These are phyloP conservation scores for Mycena citricolor DNA, from an alignment of 1,284 basidiomycete genomes.

Conservation along the genomic window DNA sequence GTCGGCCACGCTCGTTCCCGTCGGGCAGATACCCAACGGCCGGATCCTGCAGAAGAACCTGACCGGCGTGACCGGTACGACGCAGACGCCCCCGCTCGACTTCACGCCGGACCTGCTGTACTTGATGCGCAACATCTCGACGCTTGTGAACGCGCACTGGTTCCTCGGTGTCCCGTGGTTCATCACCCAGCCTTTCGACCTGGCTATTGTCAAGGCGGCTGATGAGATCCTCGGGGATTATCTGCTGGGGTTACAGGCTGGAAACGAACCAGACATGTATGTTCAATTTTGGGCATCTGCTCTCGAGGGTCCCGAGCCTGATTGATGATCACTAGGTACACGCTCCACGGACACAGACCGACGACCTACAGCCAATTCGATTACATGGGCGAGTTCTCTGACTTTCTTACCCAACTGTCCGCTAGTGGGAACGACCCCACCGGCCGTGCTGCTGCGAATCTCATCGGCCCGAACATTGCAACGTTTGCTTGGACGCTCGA, in stretches of 20 bases:
- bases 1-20: slow-evolving; percentile 45
- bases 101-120: slow-evolving; percentile 60
- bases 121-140: slow-evolving; percentile 55
- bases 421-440: background rate
- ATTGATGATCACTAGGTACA: too few species aligned
- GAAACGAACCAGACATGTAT: slow-evolving; percentile 76
- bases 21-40: slow-evolving; percentile 43
- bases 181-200: slow-evolving; percentile 48
- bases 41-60: slow-evolving; percentile 50
- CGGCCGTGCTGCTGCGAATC: background rate
- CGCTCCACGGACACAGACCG: slow-evolving; percentile 1
- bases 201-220: slow-evolving; percentile 47
- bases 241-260: slow-evolving; percentile 58
- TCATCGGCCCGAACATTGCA: slow-evolving; percentile 46
- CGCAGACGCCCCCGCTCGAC: slow-evolving; percentile 56
- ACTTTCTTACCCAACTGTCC: slow-evolving; percentile 1
- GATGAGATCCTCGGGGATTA: slow-evolving; percentile 53
- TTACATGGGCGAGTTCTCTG: slow-evolving; percentile 2
- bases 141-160: slow-evolving; percentile 57
- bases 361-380: background rate
- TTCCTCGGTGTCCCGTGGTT: slow-evolving; percentile 60
- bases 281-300: too few species aligned
- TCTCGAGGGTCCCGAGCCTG: too few species aligned
- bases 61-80: slow-evolving; percentile 29
- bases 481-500: slow-evolving; percentile 40